Evolutionary conservation across 768 basidiomycete species (phyloP), one percentile per base, ranked within the genome.

Genomic region (Pleurotus platypus): DNA sequence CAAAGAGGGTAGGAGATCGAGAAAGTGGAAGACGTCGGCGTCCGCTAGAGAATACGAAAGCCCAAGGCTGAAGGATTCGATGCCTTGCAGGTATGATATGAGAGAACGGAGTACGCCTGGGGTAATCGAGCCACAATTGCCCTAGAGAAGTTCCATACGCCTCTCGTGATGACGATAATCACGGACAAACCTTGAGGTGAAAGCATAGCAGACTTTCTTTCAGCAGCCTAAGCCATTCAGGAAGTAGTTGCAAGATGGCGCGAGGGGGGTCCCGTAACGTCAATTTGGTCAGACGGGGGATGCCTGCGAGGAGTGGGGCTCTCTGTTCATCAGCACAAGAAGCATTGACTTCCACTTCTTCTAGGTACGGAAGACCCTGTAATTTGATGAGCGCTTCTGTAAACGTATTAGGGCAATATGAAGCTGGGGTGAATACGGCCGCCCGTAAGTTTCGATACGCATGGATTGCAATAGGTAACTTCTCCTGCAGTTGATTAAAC

Each of bases 71-170:
- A 85, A 67, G 11, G 73, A 65, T 8, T 62, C 64, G 18, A 80
- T 64, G 47, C 64, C 46, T 42, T 66, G 58, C 1, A 82, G 53
- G 30, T 72, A 69, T 0, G 79, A 78, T 4, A 74, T 9, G 50
- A 84, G 67, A 0, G 75, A 72, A 16, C 69, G 75, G 2, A 87
- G 68, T 2, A 85, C 80, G 0, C 84, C 83, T 8, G 84, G 85
- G 0, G 85, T 86, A 13, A 87, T 71, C 4, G 84, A 87, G 5
- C 84, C 84, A 62, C 85, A 87, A 55, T 85, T 81, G 30, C 73
- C 74, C 84, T 86, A 46, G 20, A 58, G 5, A 42, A 4, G 22
- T 3, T 54, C 37, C 46, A 56, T 13, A 12, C 15, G 22, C 22
- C 24, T 54, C 3, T 9, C 22, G 42, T 35, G 13, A 46, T 22